phyloP scores from a whole-genome alignment of 345 rosid genomes.

The Xanthoceras sorbifolium region DNA sequence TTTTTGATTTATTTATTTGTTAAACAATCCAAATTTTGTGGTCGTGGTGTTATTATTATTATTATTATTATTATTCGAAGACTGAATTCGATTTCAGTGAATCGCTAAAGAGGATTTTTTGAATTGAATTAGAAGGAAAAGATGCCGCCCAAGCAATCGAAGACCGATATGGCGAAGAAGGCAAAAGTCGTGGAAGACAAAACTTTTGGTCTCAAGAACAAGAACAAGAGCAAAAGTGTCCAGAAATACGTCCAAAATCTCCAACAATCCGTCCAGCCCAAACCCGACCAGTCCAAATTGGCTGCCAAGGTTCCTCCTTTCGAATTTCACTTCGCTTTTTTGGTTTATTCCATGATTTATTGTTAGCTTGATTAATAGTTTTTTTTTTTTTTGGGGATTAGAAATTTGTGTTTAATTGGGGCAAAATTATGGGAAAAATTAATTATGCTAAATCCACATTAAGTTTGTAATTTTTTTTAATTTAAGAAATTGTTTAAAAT shows the following conservation, averaged over 20 bases:
- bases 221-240: conserved; percentile 93
- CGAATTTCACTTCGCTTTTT: neutral
- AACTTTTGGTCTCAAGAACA: conserved; percentile 91
- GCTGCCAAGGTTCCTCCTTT: conserved; percentile 66
- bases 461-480: neutral
- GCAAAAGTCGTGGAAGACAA: conserved; percentile 94
- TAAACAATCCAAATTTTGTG: neutral
- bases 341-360: neutral
- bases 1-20: neutral
- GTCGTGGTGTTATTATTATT: too few relatives aligned
- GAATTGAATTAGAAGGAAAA: conserved; percentile 25
- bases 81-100: neutral
- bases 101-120: neutral
- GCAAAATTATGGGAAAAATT: neutral
- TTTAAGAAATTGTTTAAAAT: neutral
- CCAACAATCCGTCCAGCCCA: conserved; percentile 79
- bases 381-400: too few relatives aligned
- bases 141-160: conserved; percentile 88
- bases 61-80: too few relatives aligned
- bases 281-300: conserved; percentile 59
- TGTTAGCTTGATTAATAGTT: neutral
- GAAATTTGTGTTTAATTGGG: too few relatives aligned
- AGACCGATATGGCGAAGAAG: conserved; percentile 88
- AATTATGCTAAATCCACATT: neutral
- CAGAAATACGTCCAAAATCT: conserved; percentile 91